Base-by-base conservation (phyloP, 106 monocot genomes). In the Acanthochlamys bracteata region DNA sequence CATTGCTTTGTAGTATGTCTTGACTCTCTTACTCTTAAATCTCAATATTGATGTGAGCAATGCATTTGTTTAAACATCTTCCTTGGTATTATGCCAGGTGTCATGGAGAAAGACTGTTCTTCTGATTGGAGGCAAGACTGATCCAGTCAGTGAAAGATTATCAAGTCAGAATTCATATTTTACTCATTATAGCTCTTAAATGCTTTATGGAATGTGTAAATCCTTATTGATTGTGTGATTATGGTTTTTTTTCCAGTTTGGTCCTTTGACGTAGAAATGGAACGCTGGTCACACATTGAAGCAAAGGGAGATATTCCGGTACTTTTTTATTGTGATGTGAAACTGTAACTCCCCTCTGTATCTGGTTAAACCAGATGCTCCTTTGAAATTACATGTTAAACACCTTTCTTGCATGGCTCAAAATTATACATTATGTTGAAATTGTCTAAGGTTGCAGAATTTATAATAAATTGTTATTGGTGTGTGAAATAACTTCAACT, bases 231-330 rank as follows among this genome's bases (percentile, higher is more conserved):
- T 39, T n/a, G 4, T 61, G 11, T 17, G 33, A 11, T 25, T 70
- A 9, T 67, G 13, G 26, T 53, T 74, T 66, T 66, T 15, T 52
- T 39, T 24, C 7, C 60, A 96, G 95, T 88, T 4, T 96, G 90
- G 90, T 82, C 88, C 21, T 91, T 96, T 58, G 80, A 91, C 63
- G 25, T 73, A 61, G 95, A 91, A 71, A 76, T 76, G 20, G 95
- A 96, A 66, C 83, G 82, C 57, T 96, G 95, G 95, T 88, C 90
- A 8, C 75, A 68, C 70, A 53, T 90, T 25, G 95, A 96, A 66
- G 87, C 79, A 57, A 96, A 96, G 70, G 95, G 95, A 27, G 90
- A 96, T 54, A 78, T 88, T 33, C 95, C 95, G 84, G 95, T 96
- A 96, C 39, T 39, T 46, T 53, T 19, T 41, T 59, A 19, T 3